phyloP scores from a whole-genome alignment of 2,329 filamentous ascomycete genomes.

The Aspergillus clavatus region DNA sequence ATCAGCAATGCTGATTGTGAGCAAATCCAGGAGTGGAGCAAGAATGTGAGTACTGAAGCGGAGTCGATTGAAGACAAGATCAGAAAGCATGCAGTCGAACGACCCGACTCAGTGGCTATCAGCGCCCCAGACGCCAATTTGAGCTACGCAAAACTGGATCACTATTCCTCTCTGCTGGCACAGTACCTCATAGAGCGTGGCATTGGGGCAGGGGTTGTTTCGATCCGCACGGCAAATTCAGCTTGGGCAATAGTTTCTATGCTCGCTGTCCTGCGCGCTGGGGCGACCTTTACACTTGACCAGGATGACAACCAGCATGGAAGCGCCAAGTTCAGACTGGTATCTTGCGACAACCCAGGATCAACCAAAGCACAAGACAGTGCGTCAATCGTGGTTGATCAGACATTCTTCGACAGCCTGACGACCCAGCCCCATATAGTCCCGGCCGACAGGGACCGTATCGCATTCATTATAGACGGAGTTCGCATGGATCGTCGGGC shows the following conservation, averaged over 20 bases:
- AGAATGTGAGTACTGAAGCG: neutral
- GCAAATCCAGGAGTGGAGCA: neutral
- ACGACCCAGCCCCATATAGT: no score
- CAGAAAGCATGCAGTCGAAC: neutral
- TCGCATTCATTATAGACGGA: no score
- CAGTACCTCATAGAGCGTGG: conserved; percentile 25
- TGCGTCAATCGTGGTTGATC: no score
- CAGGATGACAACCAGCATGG: no score
- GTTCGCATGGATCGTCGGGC: no score
- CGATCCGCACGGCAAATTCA: conserved; percentile 26
- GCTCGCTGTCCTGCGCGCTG: conserved; percentile 20
- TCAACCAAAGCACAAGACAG: no score
- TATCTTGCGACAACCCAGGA: no score
- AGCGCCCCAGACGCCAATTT: conserved; percentile 24
- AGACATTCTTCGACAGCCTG: no score
- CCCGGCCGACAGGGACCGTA: no score
- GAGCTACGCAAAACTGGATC: conserved; percentile 22
- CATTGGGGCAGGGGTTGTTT: conserved; percentile 19
- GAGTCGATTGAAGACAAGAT: neutral
- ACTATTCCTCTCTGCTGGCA: conserved; percentile 26
- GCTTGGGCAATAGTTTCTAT: conserved; percentile 9
- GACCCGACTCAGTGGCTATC: conserved; percentile 12
- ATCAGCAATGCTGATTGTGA: neutral
- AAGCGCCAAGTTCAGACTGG: no score
- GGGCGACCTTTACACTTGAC: conserved; percentile 1